Conservation (phyloP, 1,284 basidiomycete species). For the Takashimella koratensis region DNA sequence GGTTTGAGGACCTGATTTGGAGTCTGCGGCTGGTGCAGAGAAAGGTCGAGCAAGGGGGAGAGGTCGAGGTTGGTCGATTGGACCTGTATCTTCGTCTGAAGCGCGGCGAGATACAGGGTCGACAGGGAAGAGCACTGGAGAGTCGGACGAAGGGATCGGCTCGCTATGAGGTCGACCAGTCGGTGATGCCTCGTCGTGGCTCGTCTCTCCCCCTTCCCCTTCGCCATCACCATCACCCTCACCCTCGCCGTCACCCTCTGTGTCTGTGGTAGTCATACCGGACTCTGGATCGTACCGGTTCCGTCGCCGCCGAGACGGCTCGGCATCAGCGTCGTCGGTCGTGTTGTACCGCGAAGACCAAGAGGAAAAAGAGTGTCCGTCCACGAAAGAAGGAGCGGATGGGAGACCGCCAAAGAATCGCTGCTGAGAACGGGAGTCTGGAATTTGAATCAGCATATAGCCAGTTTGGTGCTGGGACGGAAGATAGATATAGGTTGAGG, state of each 20-base stretch:
- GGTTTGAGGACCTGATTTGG: not conserved
- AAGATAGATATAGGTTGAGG: not conserved
- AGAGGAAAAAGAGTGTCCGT: constrained; percentile 14
- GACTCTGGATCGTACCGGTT: constrained; percentile 20
- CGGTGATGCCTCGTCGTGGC: too few relatives aligned
- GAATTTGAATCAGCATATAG: not conserved
- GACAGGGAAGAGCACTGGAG: constrained; percentile 10
- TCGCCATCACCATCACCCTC: constrained; percentile 18
- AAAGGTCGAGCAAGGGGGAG: not conserved
- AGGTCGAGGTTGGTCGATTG: not conserved
- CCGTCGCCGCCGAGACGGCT: constrained; percentile 12
- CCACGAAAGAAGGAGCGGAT: constrained; percentile 46
- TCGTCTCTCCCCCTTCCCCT: constrained; percentile 16
- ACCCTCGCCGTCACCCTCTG: constrained; percentile 18
- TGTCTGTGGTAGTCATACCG: not conserved
- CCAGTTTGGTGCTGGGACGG: not conserved
- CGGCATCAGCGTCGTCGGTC: constrained; percentile 6
- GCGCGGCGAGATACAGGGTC: constrained; percentile 5
- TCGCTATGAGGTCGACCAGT: too few relatives aligned
- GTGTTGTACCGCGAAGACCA: constrained; percentile 4
- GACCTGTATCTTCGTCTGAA: not conserved
- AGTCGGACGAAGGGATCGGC: constrained; percentile 20
- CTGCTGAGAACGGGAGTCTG: constrained; percentile 48
- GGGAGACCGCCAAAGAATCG: constrained; percentile 36
- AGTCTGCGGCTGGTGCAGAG: not conserved